Evolutionary conservation across 2,329 filamentous ascomycete genomes (phyloP).

Genomic region (Colletotrichum sp.): DNA sequence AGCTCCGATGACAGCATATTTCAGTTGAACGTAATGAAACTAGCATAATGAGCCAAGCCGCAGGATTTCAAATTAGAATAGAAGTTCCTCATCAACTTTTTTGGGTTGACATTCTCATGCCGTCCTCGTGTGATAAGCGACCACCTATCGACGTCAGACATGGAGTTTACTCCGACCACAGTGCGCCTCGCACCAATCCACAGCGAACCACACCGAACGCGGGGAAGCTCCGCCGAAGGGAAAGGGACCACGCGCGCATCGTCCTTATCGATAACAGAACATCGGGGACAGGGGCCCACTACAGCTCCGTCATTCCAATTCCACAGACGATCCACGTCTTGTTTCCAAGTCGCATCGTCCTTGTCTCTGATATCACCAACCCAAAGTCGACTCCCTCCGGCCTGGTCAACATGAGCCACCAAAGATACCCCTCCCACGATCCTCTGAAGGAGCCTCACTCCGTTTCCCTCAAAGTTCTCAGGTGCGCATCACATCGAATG

Average conservation of each 20-base stretch:
- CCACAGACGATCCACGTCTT: background rate
- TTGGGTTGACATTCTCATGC: background rate
- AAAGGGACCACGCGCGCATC: background rate
- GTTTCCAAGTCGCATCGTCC: background rate
- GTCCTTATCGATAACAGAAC: background rate
- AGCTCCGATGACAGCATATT: background rate
- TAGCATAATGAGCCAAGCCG: background rate
- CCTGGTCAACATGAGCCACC: constrained; percentile 56
- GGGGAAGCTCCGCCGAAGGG: background rate
- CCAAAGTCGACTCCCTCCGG: background rate
- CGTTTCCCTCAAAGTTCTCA: constrained; percentile 77
- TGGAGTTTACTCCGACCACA: background rate
- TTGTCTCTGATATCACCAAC: background rate
- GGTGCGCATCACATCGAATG: constrained; percentile 46
- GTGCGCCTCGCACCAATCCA: background rate
- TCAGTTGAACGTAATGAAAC: background rate
- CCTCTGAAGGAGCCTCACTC: constrained; percentile 76
- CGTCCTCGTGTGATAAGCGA: background rate
- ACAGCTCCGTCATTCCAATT: background rate
- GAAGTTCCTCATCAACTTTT: background rate
- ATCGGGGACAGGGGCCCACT: background rate
- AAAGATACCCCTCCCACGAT: constrained; percentile 62
- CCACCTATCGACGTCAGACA: background rate
- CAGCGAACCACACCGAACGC: background rate
- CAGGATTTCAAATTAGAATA: background rate